phyloP scores from a whole-genome alignment of 2,329 filamentous ascomycete genomes.

The Metarhizium robertsii region DNA sequence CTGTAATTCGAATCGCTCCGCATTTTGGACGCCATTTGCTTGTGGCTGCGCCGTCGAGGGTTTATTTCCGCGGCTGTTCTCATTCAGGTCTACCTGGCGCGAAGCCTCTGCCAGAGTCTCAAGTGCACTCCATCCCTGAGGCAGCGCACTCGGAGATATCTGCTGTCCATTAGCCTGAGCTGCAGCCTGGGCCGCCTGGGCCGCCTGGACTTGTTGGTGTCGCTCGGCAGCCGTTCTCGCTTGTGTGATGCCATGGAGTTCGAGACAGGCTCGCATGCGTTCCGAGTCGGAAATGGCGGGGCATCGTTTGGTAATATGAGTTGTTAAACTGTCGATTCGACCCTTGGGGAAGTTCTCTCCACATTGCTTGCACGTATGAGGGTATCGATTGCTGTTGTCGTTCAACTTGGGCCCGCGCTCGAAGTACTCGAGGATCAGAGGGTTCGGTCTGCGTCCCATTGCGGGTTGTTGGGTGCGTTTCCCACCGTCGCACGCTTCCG shows the following conservation, averaged over 20 bases:
- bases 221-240: constrained; percentile 25
- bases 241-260: constrained; percentile 60
- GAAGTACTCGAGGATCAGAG: constrained; percentile 81
- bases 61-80: constrained; percentile 46
- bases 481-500: constrained; percentile 16
- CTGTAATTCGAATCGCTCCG: constrained; percentile 42
- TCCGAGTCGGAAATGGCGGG: constrained; percentile 67
- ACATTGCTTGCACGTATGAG: constrained; percentile 82
- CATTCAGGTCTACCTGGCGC: constrained; percentile 61
- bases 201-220: constrained; percentile 10
- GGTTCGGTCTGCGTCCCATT: constrained; percentile 80
- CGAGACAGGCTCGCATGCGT: constrained; percentile 63
- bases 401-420: constrained; percentile 76
- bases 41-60: constrained; percentile 20
- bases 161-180: constrained; percentile 19
- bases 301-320: constrained; percentile 80
- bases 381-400: constrained; percentile 85
- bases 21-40: constrained; percentile 13
- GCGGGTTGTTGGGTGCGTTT: constrained; percentile 15
- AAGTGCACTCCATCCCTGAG: constrained; percentile 66
- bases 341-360: constrained; percentile 87
- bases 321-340: constrained; percentile 71
- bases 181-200: constrained; percentile 4
- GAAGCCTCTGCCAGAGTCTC: constrained; percentile 86
- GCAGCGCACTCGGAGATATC: constrained; percentile 22